phyloP scores from a whole-genome alignment of 257 asterid genomes.

The Sherardia arvensis region DNA sequence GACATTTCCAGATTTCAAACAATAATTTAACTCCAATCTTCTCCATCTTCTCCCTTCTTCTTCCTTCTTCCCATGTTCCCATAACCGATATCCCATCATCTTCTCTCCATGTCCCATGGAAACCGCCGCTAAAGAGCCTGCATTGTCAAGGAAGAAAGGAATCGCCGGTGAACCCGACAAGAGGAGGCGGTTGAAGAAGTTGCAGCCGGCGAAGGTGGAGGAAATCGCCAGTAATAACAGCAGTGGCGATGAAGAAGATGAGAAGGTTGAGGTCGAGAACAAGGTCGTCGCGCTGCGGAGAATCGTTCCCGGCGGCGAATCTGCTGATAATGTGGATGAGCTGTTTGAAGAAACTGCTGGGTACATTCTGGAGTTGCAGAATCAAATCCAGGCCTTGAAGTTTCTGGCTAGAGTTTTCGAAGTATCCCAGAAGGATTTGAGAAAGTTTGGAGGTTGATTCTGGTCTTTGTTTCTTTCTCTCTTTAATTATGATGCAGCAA shows the following conservation, averaged over 20 bases:
- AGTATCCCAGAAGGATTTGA: conserved; percentile 23
- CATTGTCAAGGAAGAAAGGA: conserved; percentile 16
- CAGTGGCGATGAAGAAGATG: conserved; percentile 11
- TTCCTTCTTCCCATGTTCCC: background rate
- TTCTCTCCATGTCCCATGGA: conserved; percentile 20
- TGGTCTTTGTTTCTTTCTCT: background rate
- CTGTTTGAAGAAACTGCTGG: conserved; percentile 59
- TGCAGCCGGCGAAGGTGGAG: conserved; percentile 5
- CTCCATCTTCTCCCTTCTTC: background rate
- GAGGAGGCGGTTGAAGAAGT: conserved; percentile 14
- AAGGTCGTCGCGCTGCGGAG: conserved; percentile 42
- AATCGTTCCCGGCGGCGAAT: conserved; percentile 65
- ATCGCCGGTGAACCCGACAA: background rate
- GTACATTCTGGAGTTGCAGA: conserved; percentile 43
- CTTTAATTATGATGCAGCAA: background rate
- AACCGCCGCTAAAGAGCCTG: conserved; percentile 7
- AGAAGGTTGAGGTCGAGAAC: conserved; percentile 33
- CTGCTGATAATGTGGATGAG: conserved; percentile 25
- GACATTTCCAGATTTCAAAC: conserved; percentile 31
- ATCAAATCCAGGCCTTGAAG: conserved; percentile 40
- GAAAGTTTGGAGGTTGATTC: conserved; percentile 40
- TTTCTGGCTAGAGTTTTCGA: conserved; percentile 38
- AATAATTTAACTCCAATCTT: conserved; percentile 35
- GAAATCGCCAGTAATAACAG: background rate
- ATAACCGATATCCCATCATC: background rate